A percentile compares a stretch with the other conserved stretches of the same genome.
Conservation (phyloP, 306 rosid genomes). For the Lithocarpus polystachyus region DNA sequence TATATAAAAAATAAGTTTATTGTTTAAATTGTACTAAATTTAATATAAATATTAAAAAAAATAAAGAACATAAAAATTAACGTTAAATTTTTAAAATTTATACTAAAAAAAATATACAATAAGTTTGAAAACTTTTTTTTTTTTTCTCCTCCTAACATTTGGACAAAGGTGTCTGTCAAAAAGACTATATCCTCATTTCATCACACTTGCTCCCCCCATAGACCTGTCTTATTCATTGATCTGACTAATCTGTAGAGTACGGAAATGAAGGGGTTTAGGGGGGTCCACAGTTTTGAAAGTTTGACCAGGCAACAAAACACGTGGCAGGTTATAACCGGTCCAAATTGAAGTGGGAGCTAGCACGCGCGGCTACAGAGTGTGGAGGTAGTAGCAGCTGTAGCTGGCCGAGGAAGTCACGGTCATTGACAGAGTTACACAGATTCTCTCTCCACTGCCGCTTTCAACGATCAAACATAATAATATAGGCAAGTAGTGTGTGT, state of each 20-base stretch:
- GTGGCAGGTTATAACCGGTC: background rate
- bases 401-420: background rate
- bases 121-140: too few relatives aligned
- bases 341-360: background rate
- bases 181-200: too few relatives aligned
- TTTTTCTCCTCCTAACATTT: too few relatives aligned
- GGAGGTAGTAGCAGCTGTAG: background rate
- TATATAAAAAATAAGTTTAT: too few relatives aligned
- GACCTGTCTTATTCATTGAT: background rate
- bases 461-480: background rate
- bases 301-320: background rate
- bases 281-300: background rate
- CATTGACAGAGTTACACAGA: background rate
- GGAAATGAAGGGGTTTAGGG: background rate
- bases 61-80: too few relatives aligned
- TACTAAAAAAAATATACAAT: too few relatives aligned
- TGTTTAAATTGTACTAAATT: too few relatives aligned
- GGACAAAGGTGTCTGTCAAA: too few relatives aligned
- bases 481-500: background rate
- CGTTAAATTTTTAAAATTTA: too few relatives aligned
- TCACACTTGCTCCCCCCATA: background rate
- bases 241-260: background rate
- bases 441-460: background rate
- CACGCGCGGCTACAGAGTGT: background rate
- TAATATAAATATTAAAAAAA: too few relatives aligned